A percentile compares a stretch with the other conserved stretches of the same genome.
Conservation (phyloP, 2,329 filamentous ascomycete species). For the Capronia epimyces region DNA sequence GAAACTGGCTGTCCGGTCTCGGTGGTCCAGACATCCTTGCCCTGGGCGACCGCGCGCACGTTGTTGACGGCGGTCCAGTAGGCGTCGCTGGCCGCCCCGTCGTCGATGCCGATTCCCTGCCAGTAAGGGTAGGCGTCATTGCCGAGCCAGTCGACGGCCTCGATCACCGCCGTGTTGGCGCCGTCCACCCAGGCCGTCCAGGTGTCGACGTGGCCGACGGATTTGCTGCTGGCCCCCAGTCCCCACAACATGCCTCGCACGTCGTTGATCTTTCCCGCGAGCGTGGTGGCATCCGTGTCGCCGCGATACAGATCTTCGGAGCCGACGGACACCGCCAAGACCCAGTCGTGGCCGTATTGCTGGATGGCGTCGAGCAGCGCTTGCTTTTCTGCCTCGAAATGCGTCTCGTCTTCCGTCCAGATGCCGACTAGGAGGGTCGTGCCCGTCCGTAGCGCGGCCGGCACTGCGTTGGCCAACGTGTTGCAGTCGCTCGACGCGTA, state of each 20-base stretch:
- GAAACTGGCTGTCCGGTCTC: slow-evolving; percentile 83
- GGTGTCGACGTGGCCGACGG: slow-evolving; percentile 64
- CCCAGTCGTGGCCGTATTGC: slow-evolving; percentile 53
- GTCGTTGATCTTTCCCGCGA: slow-evolving; percentile 47
- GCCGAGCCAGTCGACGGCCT: slow-evolving; percentile 60
- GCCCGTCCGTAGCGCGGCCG: slow-evolving; percentile 57
- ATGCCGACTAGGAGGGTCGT: slow-evolving; percentile 60
- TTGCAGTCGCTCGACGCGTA: slow-evolving; percentile 42
- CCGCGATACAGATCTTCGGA: slow-evolving; percentile 63
- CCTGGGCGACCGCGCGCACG: slow-evolving; percentile 43
- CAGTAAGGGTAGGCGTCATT: slow-evolving; percentile 64
- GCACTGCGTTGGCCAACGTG: slow-evolving; percentile 46
- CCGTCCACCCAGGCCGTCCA: slow-evolving; percentile 59
- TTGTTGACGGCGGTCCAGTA: slow-evolving; percentile 45
- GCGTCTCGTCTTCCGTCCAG: slow-evolving; percentile 49
- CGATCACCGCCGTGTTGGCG: slow-evolving; percentile 56
- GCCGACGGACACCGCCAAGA: slow-evolving; percentile 61
- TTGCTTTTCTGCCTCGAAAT: slow-evolving; percentile 56
- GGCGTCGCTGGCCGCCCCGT: slow-evolving; percentile 44
- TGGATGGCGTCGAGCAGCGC: slow-evolving; percentile 55
- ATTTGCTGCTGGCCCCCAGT: slow-evolving; percentile 41
- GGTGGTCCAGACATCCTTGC: slow-evolving; percentile 76
- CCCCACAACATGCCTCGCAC: slow-evolving; percentile 50
- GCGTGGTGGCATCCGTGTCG: slow-evolving; percentile 38
- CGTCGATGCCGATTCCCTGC: slow-evolving; percentile 54